Percentiles rank a stretch among this genome's conserved stretches.
These are phyloP conservation scores for Psilocybe azurescens DNA, from an alignment of 768 basidiomycete species.

Conservation along the genomic window DNA sequence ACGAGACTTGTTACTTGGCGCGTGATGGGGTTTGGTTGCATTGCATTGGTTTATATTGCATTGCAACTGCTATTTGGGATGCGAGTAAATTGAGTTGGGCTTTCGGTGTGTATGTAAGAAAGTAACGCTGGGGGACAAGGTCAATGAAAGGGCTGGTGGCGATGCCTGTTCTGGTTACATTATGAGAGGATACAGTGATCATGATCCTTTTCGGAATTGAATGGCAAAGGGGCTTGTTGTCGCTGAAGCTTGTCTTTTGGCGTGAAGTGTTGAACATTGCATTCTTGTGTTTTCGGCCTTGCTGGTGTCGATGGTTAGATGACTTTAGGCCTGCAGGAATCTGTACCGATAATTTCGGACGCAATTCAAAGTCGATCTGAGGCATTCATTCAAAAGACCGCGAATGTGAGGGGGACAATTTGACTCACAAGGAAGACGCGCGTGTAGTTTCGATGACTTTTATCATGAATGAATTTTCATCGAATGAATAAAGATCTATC, in stretches of 20 bases:
- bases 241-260: not conserved
- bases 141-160: not conserved
- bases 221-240: not conserved
- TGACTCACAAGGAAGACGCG: not conserved
- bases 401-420: not conserved
- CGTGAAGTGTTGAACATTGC: not conserved
- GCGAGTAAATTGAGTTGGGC: conserved; percentile 4
- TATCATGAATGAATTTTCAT: not conserved
- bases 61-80: not conserved
- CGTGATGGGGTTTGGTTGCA: conserved; percentile 3
- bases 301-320: not conserved
- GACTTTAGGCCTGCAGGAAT: not conserved
- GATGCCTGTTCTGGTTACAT: not conserved
- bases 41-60: not conserved
- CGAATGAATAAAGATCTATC: not conserved
- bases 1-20: not conserved
- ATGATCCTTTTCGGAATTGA: not conserved
- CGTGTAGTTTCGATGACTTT: not conserved
- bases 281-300: not conserved
- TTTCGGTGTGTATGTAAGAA: not conserved
- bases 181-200: not conserved
- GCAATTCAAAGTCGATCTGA: not conserved
- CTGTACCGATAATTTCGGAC: not conserved
- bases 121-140: not conserved
- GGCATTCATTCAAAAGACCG: not conserved